A percentile compares a stretch with the other conserved stretches of the same genome.
These are phyloP conservation scores for Penicillium silybi DNA, from an alignment of 495 filamentous ascomycete genomes.

Conservation along the genomic window DNA sequence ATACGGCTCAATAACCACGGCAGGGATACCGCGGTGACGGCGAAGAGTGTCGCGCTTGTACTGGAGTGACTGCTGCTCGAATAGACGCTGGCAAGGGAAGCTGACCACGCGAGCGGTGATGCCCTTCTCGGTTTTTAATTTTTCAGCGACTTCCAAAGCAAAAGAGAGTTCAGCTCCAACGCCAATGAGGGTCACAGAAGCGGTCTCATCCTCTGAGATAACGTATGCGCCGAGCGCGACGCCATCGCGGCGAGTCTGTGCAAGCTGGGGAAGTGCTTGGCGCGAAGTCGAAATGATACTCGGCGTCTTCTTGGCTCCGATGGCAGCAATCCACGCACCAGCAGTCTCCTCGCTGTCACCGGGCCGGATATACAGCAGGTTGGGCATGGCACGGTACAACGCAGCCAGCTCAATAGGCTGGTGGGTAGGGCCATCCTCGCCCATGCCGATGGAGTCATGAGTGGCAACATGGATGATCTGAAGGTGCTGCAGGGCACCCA, in stretches of 20 bases:
- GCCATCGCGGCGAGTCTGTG: slow-evolving; percentile 37
- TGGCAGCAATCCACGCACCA: slow-evolving; percentile 50
- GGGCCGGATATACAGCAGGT: slow-evolving; percentile 55
- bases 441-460: slow-evolving; percentile 56
- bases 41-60: slow-evolving; percentile 44
- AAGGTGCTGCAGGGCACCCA: slow-evolving; percentile 55
- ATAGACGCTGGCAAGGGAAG: slow-evolving; percentile 53
- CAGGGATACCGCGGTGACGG: slow-evolving; percentile 33
- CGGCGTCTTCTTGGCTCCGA: slow-evolving; percentile 40
- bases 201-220: slow-evolving; percentile 38
- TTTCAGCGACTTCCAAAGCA: slow-evolving; percentile 36
- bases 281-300: slow-evolving; percentile 48
- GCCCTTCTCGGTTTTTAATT: slow-evolving; percentile 27
- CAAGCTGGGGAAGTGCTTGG: slow-evolving; percentile 41
- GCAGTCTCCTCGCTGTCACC: slow-evolving; percentile 54
- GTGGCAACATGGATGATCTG: slow-evolving; percentile 57
- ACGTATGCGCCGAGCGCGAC: slow-evolving; percentile 46
- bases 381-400: slow-evolving; percentile 58
- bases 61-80: slow-evolving; percentile 46
- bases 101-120: slow-evolving; percentile 48
- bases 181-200: slow-evolving; percentile 46
- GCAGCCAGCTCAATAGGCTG: slow-evolving; percentile 56
- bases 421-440: slow-evolving; percentile 60
- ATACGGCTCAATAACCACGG: slow-evolving; percentile 54
- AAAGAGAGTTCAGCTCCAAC: slow-evolving; percentile 47